Percentiles rank a stretch among this genome's conserved stretches.
These are phyloP conservation scores for Ammopiptanthus mongolicus DNA, from an alignment of 306 rosid genomes.

Conservation along the genomic window DNA sequence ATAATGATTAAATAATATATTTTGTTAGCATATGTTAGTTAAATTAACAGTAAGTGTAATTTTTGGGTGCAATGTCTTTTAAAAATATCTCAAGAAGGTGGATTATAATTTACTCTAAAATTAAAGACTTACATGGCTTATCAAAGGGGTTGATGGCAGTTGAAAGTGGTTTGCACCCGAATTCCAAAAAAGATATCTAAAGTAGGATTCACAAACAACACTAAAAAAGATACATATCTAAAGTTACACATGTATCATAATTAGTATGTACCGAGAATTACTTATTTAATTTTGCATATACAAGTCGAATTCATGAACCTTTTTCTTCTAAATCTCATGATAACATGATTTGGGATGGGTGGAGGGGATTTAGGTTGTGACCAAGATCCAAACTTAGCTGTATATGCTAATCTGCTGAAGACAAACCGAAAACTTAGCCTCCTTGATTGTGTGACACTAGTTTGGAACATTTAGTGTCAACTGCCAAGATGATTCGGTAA, in stretches of 20 bases:
- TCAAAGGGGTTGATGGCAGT: too few relatives aligned
- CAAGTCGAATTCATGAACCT: not conserved
- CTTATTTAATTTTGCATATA: not conserved
- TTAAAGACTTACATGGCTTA: too few relatives aligned
- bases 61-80: too few relatives aligned
- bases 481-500: not conserved
- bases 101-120: too few relatives aligned
- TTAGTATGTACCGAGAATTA: not conserved
- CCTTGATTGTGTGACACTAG: not conserved
- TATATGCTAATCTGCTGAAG: constrained; percentile 11
- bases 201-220: not conserved
- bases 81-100: too few relatives aligned
- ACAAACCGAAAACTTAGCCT: not conserved
- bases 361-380: not conserved
- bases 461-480: not conserved
- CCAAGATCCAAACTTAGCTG: not conserved
- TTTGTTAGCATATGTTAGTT: too few relatives aligned
- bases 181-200: too few relatives aligned
- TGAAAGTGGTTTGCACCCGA: too few relatives aligned
- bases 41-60: too few relatives aligned
- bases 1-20: too few relatives aligned
- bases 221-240: not conserved
- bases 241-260: not conserved
- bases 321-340: not conserved
- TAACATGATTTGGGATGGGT: constrained; percentile 4